Base-by-base conservation (phyloP, 306 rosid genomes). In the Cicer cuneatum region DNA sequence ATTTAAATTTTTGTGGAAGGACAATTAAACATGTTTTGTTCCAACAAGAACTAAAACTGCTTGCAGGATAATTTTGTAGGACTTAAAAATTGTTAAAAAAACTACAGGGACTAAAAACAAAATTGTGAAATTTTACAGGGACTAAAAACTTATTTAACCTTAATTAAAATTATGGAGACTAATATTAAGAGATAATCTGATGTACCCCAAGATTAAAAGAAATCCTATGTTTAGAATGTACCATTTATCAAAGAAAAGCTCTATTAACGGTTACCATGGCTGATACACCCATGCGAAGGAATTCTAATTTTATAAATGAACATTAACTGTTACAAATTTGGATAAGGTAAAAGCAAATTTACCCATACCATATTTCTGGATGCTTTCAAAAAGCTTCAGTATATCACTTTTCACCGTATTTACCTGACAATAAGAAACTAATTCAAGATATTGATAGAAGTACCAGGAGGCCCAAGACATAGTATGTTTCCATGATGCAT, bases 301-400 rank as follows among this genome's bases (percentile, higher is more conserved):
- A 51, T 60, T 67, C n/a, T 19, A 57, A 62, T 46, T 7, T 29
- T 76, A 18, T 39, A 35, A 8, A 59, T 14, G 35, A 39, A 15
- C 19, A 71, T 45, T 29, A 19, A 61, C 24, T 73, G 45, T 40
- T 37, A 65, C 43, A 62, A 64, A 63, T 54, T 71, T 21, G 9
- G 74, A 49, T 16, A 52, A 14, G 64, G 43, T 21, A 54, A 73
- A 52, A 79, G 52, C 68, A 56, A 62, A 73, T 35, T 15, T 69
- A 69, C 71, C 67, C 91, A 13, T 87, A 95, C 99, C 98, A 87
- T 95, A 92, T 85, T 89, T 92, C 85, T 89, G 93, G 74, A 92
- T 82, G 79, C 90, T 89, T 85, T 92, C 99, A 80, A 95, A 95
- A 78, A 95, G 99, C 87, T 95, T 95, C 84, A 85, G 46, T 76